These are phyloP conservation scores for Aspergillus affinis DNA, from an alignment of 495 filamentous ascomycete species.

Conservation along the genomic window DNA sequence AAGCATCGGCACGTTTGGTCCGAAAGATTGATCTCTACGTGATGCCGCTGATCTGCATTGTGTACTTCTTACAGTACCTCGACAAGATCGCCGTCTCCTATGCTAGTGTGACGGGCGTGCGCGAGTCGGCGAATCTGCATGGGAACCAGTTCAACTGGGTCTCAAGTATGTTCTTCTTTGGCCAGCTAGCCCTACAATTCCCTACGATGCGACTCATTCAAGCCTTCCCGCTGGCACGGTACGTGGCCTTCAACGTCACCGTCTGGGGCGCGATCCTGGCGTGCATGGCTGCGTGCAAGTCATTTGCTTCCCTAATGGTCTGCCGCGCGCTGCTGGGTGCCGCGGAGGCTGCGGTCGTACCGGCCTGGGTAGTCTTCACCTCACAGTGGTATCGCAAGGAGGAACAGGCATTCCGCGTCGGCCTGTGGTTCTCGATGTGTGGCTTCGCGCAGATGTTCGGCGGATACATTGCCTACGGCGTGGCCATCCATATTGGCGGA, in stretches of 20 bases:
- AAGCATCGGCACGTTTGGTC: constrained; percentile 6
- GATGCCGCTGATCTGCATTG: constrained; percentile 40
- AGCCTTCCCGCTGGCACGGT: constrained; percentile 49
- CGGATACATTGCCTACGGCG: constrained; percentile 56
- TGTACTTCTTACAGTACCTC: constrained; percentile 42
- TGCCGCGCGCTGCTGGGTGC: constrained; percentile 59
- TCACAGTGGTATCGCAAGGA: constrained; percentile 53
- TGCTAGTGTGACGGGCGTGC: constrained; percentile 39
- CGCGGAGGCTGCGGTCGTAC: constrained; percentile 59
- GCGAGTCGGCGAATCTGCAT: constrained; percentile 30
- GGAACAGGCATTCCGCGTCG: constrained; percentile 50
- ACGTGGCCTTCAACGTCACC: constrained; percentile 48
- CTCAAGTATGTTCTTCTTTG: constrained; percentile 42
- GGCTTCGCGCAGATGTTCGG: constrained; percentile 54
- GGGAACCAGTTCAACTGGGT: constrained; percentile 46
- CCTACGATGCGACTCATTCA: constrained; percentile 47
- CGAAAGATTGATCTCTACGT: constrained; percentile 49
- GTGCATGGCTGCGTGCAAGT: constrained; percentile 48
- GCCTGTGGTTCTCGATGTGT: constrained; percentile 55
- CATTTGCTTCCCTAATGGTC: constrained; percentile 38
- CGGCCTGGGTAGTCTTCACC: constrained; percentile 46
- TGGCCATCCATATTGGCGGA: constrained; percentile 39
- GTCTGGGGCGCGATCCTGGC: constrained; percentile 58
- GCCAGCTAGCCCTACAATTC: constrained; percentile 42
- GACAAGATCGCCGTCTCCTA: constrained; percentile 52